Base-by-base conservation (phyloP, 2,329 filamentous ascomycete genomes). In the Fusarium sp. region DNA sequence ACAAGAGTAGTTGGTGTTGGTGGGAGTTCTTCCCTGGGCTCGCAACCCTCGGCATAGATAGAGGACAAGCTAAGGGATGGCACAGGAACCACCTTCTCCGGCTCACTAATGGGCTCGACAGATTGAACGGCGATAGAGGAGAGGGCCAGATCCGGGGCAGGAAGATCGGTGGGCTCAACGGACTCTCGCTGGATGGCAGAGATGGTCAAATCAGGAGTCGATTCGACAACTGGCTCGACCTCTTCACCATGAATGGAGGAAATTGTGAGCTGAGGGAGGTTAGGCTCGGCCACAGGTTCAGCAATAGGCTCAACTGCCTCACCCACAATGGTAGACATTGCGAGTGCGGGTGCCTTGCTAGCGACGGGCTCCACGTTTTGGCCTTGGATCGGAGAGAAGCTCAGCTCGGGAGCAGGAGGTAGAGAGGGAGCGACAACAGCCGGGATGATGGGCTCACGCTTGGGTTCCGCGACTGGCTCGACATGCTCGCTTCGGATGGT, bases 21-120 rank as follows among this genome's bases (percentile, higher is more conserved):
- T 35, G 73, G 67, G 6, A 73, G 74, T 43, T 77, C 75, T 49
- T 76, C 76, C 35, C 62, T 75, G 14, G 79, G 79, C 61, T 81
- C 79, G 20, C 79, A 76, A 6, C 72, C 62, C 59, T 75, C 72
- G 5, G 70, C 64, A 43, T 72, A 72, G 46, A 80, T 75, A 21
- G 74, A 66, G 6, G 76, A 77, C 33, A 79, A 55, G 31, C 62
- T 73, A 27, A 79, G 66, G 6, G 63, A 71, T 50, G 67, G 71
- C 9, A 29, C 59, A 20, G 75, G 76, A 42, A 75, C 69, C n/a
- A 76, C 50, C 40, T 67, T 69, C 60, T 82, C 77, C 60, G 57
- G 41, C 80, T 76, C 42, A 63, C 52, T 27, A 74, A 80, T 59
- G 76, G 74, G 72, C 18, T 74, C 74, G 17, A 78, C 76, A 9